A percentile compares a stretch with the other conserved stretches of the same genome.
Evolutionary conservation across 164 flowering plant species (phyloP).

Genomic region (Macadamia tetraphylla): DNA sequence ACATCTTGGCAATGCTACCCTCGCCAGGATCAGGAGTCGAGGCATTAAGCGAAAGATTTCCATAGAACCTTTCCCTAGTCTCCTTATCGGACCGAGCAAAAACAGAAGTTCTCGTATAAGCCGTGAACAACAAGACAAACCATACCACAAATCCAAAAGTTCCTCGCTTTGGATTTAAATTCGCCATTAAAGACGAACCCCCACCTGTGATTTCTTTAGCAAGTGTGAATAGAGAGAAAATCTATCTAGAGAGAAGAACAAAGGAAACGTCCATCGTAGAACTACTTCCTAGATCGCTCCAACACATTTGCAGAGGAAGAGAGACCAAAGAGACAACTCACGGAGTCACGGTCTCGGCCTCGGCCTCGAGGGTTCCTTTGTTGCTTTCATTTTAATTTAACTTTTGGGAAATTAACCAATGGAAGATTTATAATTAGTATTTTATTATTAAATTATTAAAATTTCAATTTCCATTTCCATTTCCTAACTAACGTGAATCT

Average conservation of each 20-base stretch:
- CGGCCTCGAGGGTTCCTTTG: too few species aligned
- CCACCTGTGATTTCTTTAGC: background rate
- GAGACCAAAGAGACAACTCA: too few species aligned
- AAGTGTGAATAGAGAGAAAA: too few species aligned
- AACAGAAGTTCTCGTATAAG: conserved; percentile 8
- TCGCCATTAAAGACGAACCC: conserved; percentile 16
- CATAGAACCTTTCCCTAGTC: conserved; percentile 75
- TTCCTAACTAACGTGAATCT: too few species aligned
- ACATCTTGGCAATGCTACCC: conserved; percentile 78
- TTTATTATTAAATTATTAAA: too few species aligned
- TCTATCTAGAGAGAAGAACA: background rate
- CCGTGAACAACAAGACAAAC: conserved; percentile 14
- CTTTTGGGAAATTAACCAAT: too few species aligned
- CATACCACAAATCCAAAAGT: conserved; percentile 10
- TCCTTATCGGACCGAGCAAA: conserved; percentile 71
- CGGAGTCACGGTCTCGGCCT: too few species aligned
- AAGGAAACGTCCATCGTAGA: background rate
- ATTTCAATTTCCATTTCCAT: too few species aligned
- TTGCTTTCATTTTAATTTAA: too few species aligned
- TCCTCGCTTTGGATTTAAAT: conserved; percentile 4
- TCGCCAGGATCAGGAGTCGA: conserved; percentile 51
- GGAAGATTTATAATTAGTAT: too few species aligned
- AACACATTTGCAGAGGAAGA: background rate
- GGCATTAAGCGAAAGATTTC: conserved; percentile 43
- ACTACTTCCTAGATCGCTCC: background rate